Conservation (phyloP, 2,329 filamentous ascomycete species). For the Tolypocladium inflatum region DNA sequence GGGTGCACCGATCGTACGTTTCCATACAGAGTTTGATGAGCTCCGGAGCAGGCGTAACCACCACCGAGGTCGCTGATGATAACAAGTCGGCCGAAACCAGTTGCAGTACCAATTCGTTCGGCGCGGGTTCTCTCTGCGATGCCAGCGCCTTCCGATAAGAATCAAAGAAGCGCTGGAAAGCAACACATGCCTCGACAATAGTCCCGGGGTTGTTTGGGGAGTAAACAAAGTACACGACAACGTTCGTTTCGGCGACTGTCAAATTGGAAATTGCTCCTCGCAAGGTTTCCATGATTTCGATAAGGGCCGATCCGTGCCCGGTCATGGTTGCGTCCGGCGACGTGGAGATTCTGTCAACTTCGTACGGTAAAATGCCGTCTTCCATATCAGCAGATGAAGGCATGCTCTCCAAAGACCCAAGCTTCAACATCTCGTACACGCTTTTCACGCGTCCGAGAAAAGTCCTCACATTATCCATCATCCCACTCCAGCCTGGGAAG, state of each 20-base stretch:
- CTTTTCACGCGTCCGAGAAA: conserved; percentile 62
- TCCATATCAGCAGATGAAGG: conserved; percentile 26
- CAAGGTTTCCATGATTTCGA: conserved; percentile 39
- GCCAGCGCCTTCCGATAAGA: conserved; percentile 35
- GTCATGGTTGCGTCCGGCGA: conserved; percentile 31
- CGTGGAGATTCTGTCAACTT: conserved; percentile 34
- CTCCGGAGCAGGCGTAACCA: conserved; percentile 51
- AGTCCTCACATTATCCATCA: conserved; percentile 48
- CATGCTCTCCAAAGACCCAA: conserved; percentile 55
- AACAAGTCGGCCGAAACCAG: conserved; percentile 62
- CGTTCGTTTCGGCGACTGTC: conserved; percentile 41
- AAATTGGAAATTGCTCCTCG: conserved; percentile 34
- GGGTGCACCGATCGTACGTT: conserved; percentile 65
- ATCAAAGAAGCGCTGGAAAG: conserved; percentile 65
- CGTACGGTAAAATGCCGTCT: conserved; percentile 40
- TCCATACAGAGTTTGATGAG: conserved; percentile 59
- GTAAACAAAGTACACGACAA: conserved; percentile 72
- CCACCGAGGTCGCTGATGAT: conserved; percentile 51
- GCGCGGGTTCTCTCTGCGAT: conserved; percentile 30
- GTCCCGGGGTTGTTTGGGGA: conserved; percentile 51
- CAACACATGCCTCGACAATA: conserved; percentile 60
- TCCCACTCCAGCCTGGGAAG: conserved; percentile 55
- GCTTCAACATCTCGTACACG: conserved; percentile 63
- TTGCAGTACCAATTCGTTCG: conserved; percentile 67
- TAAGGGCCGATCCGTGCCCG: conserved; percentile 33